Evolutionary conservation across 176 grass and related monocot species (phyloP), one percentile per base, ranked within the genome.

Genomic region (Dactylis glomerata): DNA sequence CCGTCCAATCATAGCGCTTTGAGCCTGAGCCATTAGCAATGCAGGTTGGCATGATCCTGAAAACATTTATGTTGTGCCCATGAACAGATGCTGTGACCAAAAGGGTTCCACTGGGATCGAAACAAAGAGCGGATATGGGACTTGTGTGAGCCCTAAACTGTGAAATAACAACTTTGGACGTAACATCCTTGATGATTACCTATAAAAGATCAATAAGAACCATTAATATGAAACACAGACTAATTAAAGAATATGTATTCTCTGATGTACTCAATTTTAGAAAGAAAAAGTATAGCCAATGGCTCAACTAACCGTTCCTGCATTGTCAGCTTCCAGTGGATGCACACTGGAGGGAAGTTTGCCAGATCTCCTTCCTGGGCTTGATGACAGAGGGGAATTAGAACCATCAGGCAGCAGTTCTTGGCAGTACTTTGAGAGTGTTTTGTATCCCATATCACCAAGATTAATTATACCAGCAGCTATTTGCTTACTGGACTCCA

Each of bases 21-120:
- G 88, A 54, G 75, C 74, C 81, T 37, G 97, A 91, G 68, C 90
- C 86, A 89, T 92, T 99, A 83, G 88, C 58, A 84, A 99, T 87
- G 82, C 71, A 76, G 38, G 88, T 91, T 26, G 92, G 97, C 78
- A 94, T 92, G 79, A 99, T 96, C 70, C 97, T 84, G 84, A 99
- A 99, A 81, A 99, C 92, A 89, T 99, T 96, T 86, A 99, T 96
- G 82, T 99, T 96, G 74, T 99, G 93, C 63, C 97, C 97, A 87
- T 99, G 92, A 82, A 99, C 92, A 58, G 97, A 99, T 11, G 93
- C 86, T 80, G 97, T 99, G 47, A 99, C 97, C 81, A 99, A 83
- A 84, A 99, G 90, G 22, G 97, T 96, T 46, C 97, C 93, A 79
- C 93, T 99, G 49, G 93, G 97, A 65, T 99, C 97, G 4, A 99